Evolutionary conservation across 2,329 filamentous ascomycete genomes (phyloP), one percentile per base, ranked within the genome.

Genomic region (Hypoxylon sp.): DNA sequence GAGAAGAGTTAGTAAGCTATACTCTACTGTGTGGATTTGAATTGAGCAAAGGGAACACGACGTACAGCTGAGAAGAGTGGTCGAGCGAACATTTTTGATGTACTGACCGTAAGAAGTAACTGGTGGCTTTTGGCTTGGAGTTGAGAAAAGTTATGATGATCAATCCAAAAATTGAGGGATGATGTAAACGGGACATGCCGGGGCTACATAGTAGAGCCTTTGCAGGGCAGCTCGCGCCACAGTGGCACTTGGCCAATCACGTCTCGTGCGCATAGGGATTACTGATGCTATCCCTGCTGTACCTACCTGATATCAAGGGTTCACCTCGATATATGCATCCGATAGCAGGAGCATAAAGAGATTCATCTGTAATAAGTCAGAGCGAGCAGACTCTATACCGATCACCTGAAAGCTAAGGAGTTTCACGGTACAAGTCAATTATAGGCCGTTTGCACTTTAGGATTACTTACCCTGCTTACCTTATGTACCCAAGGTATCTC

Each of bases 51-150:
- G 26, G n/a, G 24, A 10, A 19, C 34, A 24, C 56, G 34, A 62
- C 70, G 52, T 68, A 73, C 71, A 26, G 71, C 67, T 43, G 69
- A 67, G 55, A 71, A 68, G 47, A 72, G 49, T 48, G 68, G 63
- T 64, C 70, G 64, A 15, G 66, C 59, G 26, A 73, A 71, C 71
- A 73, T 73, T 15, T 41, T 69, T 3, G 64, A 47, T 44, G 11
- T 49, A 39, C 2, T 15, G 6, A 11, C 34, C 46, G 7, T 32
- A 17, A 26, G 52, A 44, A 4, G 22, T 34, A 10, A 4, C 10
- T 53, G 34, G 37, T 41, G 17, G 28, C 30, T 39, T 34, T 37
- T 19, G 15, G 24, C 41, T 37, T 28, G 41, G 28, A 24, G 28
- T 61, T 49, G 43, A 54, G 58, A 50, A 34, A 58, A 58, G 46